phyloP scores from a whole-genome alignment of 2,329 filamentous ascomycete genomes.

The Fusarium sp. region DNA sequence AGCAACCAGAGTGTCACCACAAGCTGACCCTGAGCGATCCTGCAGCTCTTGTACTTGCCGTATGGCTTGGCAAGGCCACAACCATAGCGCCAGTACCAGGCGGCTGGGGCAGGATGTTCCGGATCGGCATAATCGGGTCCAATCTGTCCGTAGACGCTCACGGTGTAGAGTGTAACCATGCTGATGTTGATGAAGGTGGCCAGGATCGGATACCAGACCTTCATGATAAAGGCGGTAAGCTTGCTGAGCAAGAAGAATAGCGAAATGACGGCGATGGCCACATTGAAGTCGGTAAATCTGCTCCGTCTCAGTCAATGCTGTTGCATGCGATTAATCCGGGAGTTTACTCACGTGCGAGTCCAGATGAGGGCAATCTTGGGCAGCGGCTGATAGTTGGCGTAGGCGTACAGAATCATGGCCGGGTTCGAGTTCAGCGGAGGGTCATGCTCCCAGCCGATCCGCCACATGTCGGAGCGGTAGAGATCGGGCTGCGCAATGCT shows the following conservation, averaged over 20 bases:
- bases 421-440: conserved; percentile 77
- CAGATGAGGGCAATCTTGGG: conserved; percentile 76
- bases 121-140: conserved; percentile 79
- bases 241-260: conserved; percentile 82
- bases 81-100: conserved; percentile 81
- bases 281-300: conserved; percentile 80
- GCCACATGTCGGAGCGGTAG: conserved; percentile 79
- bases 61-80: conserved; percentile 71
- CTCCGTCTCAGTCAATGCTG: conserved; percentile 2
- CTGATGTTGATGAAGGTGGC: conserved; percentile 67
- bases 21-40: conserved; percentile 75
- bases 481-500: conserved; percentile 79
- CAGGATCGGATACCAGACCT: conserved; percentile 76
- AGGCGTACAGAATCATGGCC: conserved; percentile 75
- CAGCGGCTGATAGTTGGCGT: conserved; percentile 75
- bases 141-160: conserved; percentile 77
- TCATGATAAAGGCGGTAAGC: conserved; percentile 76
- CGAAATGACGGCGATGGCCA: conserved; percentile 79
- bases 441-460: conserved; percentile 74
- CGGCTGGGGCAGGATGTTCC: conserved; percentile 68
- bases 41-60: conserved; percentile 68
- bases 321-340: not conserved
- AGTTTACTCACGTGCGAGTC: conserved; percentile 73
- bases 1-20: conserved; percentile 74
- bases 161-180: conserved; percentile 71